phyloP scores from a whole-genome alignment of 805 yeast species.

The Zygoascus biomembranicola region DNA sequence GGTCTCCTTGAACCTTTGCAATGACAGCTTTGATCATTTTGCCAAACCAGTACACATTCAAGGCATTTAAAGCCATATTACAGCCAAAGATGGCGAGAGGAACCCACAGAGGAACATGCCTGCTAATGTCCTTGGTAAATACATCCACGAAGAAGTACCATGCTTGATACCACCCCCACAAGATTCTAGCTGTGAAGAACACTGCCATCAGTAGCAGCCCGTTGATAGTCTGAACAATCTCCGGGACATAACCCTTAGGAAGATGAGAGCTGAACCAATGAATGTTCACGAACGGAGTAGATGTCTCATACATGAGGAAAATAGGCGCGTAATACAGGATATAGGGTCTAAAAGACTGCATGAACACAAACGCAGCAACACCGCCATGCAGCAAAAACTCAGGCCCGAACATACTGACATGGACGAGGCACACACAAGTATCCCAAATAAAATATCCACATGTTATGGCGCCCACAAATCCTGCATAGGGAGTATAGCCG shows the following conservation, averaged over 20 bases:
- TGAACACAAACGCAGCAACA: slow-evolving; percentile 71
- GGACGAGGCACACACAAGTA: slow-evolving; percentile 52
- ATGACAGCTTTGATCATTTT: slow-evolving; percentile 61
- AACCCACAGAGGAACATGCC: slow-evolving; percentile 37
- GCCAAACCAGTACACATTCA: slow-evolving; percentile 80
- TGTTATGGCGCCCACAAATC: slow-evolving; percentile 63
- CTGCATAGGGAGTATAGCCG: slow-evolving; percentile 70
- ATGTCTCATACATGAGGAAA: slow-evolving; percentile 76
- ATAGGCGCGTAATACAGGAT: slow-evolving; percentile 75
- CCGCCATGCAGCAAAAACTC: slow-evolving; percentile 79
- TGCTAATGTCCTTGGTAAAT: slow-evolving; percentile 21
- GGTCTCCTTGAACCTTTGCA: neutral
- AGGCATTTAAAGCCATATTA: slow-evolving; percentile 53
- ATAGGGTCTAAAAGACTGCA: slow-evolving; percentile 57
- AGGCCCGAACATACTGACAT: slow-evolving; percentile 64
- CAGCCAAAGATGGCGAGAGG: slow-evolving; percentile 45
- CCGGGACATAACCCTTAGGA: slow-evolving; percentile 58
- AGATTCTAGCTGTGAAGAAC: slow-evolving; percentile 70
- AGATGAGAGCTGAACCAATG: slow-evolving; percentile 85
- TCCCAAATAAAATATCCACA: slow-evolving; percentile 94
- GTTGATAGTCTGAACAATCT: slow-evolving; percentile 48
- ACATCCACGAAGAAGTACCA: slow-evolving; percentile 41
- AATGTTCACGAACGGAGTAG: slow-evolving; percentile 90
- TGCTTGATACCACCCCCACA: slow-evolving; percentile 83
- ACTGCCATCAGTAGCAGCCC: slow-evolving; percentile 61